Evolutionary conservation across 768 basidiomycete genomes (phyloP).

Genomic region (Boletus eberwhitei): DNA sequence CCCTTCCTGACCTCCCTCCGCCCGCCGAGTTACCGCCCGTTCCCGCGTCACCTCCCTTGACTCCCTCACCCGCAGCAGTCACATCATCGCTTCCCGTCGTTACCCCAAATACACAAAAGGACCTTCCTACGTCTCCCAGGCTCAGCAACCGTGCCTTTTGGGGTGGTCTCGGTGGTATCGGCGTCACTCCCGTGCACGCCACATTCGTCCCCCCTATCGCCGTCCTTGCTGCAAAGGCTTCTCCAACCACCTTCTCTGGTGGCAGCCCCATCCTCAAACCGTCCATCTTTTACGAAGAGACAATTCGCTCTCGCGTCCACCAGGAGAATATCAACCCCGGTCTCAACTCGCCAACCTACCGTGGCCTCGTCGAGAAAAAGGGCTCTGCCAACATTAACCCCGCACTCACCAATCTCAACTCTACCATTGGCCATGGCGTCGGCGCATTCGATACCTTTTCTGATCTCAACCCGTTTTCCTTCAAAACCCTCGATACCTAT

Average conservation of each 20-base stretch:
- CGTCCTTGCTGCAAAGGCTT: conserved; percentile 27
- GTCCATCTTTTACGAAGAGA: conserved; percentile 32
- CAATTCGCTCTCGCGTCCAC: conserved; percentile 18
- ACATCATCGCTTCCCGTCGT: conserved; percentile 34
- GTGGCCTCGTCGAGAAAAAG: conserved; percentile 30
- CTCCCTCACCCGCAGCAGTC: conserved; percentile 18
- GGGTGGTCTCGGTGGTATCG: conserved; percentile 71
- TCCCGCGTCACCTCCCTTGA: conserved; percentile 42
- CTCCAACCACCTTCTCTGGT: conserved; percentile 12
- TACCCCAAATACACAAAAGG: conserved; percentile 74
- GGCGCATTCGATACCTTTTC: conserved; percentile 73
- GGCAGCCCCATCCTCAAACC: conserved; percentile 30
- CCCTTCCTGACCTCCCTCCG: conserved; percentile 43
- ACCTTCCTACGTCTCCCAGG: conserved; percentile 63
- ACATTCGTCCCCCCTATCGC: conserved; percentile 73
- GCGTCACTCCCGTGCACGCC: conserved; percentile 81
- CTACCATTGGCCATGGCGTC: conserved; percentile 23
- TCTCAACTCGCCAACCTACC: conserved; percentile 18
- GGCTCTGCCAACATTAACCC: conserved; percentile 29
- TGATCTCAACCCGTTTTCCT: conserved; percentile 79
- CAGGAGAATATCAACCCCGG: conserved; percentile 28
- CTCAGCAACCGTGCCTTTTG: conserved; percentile 61
- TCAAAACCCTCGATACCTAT: conserved; percentile 83
- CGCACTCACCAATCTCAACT: conserved; percentile 28
- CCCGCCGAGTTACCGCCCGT: conserved; percentile 38